These are phyloP conservation scores for Penicillium sp. DNA, from an alignment of 2,329 filamentous ascomycete species.

Conservation along the genomic window DNA sequence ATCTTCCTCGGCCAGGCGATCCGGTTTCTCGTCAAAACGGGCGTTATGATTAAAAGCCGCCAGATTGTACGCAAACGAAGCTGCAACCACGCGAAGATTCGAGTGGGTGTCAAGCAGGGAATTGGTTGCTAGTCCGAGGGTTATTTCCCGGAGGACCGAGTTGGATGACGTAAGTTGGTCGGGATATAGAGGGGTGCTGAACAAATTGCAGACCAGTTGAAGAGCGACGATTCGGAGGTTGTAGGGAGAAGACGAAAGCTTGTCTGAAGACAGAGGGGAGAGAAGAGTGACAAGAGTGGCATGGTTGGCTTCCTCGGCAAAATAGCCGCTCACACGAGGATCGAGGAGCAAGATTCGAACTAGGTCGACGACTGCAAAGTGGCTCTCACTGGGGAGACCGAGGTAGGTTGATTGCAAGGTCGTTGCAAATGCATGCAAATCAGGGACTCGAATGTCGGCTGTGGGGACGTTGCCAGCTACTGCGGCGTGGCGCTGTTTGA, in stretches of 20 bases:
- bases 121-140: slow-evolving; percentile 66
- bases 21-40: slow-evolving; percentile 52
- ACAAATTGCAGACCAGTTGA: slow-evolving; percentile 81
- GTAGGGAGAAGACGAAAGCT: slow-evolving; percentile 61
- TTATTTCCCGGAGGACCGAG: slow-evolving; percentile 47
- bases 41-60: slow-evolving; percentile 63
- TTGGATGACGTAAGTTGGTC: slow-evolving; percentile 53
- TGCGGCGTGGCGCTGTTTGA: slow-evolving; percentile 51
- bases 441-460: slow-evolving; percentile 63
- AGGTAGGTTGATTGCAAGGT: slow-evolving; percentile 55
- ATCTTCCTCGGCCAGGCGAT: slow-evolving; percentile 60
- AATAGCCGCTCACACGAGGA: slow-evolving; percentile 70
- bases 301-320: slow-evolving; percentile 67
- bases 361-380: slow-evolving; percentile 83
- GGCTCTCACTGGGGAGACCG: slow-evolving; percentile 55
- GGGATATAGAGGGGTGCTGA: slow-evolving; percentile 67
- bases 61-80: slow-evolving; percentile 79
- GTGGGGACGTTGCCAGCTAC: slow-evolving; percentile 44
- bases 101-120: slow-evolving; percentile 74
- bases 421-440: slow-evolving; percentile 58
- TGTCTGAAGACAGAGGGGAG: slow-evolving; percentile 44
- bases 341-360: slow-evolving; percentile 73
- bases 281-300: slow-evolving; percentile 56
- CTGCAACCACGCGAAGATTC: slow-evolving; percentile 72
- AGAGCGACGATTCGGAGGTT: slow-evolving; percentile 75